These are phyloP conservation scores for Apiotrichum domesticum DNA, from an alignment of 1,284 basidiomycete species.

Conservation along the genomic window DNA sequence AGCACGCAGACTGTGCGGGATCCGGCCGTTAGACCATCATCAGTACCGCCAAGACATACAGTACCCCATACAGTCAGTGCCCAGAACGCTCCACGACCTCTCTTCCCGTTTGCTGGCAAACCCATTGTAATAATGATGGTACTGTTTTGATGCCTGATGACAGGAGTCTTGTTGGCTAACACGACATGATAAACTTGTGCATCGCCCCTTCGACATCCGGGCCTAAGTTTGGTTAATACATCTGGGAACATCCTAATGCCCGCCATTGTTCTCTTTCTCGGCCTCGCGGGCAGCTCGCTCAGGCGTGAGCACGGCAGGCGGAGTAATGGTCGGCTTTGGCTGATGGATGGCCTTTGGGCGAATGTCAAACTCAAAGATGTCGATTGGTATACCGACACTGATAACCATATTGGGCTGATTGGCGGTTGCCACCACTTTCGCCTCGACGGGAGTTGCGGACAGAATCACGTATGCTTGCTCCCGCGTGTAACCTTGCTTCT, in stretches of 20 bases:
- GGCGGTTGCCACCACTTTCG: conserved; percentile 26
- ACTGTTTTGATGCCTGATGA: too few relatives aligned
- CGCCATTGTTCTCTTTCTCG: background rate
- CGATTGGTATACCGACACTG: conserved; percentile 24
- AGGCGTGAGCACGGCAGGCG: background rate
- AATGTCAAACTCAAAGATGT: conserved; percentile 32
- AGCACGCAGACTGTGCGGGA: too few relatives aligned
- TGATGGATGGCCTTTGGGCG: conserved; percentile 4
- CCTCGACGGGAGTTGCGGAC: conserved; percentile 57
- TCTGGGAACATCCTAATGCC: background rate
- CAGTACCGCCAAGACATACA: too few relatives aligned
- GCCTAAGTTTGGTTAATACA: too few relatives aligned
- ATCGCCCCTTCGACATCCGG: too few relatives aligned
- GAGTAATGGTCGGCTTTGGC: background rate
- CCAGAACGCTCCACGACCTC: too few relatives aligned
- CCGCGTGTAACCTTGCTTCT: conserved; percentile 42
- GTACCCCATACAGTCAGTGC: too few relatives aligned
- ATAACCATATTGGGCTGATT: conserved; percentile 30
- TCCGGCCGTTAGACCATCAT: too few relatives aligned
- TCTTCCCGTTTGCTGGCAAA: too few relatives aligned
- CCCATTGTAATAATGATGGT: too few relatives aligned
- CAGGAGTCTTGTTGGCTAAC: too few relatives aligned
- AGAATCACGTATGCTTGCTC: conserved; percentile 68
- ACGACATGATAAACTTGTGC: too few relatives aligned
- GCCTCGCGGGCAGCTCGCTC: background rate